Evolutionary conservation across 805 yeast genomes (phyloP), one percentile per base, ranked within the genome.

Genomic region (Metschnikowia aberdeeniae): DNA sequence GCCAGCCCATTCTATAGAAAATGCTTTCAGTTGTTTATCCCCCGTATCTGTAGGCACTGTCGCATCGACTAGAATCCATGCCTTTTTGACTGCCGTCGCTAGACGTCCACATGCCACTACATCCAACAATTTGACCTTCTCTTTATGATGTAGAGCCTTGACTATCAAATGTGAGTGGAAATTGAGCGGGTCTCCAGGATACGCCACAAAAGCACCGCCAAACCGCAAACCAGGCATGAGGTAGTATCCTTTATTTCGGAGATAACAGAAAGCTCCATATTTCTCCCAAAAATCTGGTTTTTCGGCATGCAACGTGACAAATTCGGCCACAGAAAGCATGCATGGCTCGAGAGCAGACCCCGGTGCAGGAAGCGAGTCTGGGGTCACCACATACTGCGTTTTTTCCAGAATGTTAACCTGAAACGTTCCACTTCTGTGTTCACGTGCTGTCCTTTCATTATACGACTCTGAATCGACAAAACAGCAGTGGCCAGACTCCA

Each of bases 1-100:
- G 0, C 97, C 97, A 0, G 98, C 89, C 99, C 99, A 92, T 65
- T 92, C 97, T 1, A 92, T 70, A 5, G 96, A 84, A 58, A 80
- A 92, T 13, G 77, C 76, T 38, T 65, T 67, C 12, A 68, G 37
- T 19, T 27, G 38, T 30, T 39, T 38, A n/a, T 43, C 42, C 14
- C 47, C 52, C 1, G 49, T 59, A 17, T 13, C 46, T 52, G 2
- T 54, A 9, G 30, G 27, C n/a, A 32, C 44, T 29, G 52, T 53
- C 32, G 61, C 64, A 22, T 76, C 81, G 33, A 35, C n/a, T 24
- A 86, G 54, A 14, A 86, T 77, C 85, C 89, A 86, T 17, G 84
- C 70, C 62, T 92, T 92, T 62, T 93, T 92, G 7, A 92, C 98
- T 2, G 90, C 84, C 0, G 97, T 89, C 1, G 96, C 96, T 40